Evolutionary conservation across 2,329 filamentous ascomycete genomes (phyloP), one percentile per base, ranked within the genome.

Genomic region (Fusarium mangiferae): DNA sequence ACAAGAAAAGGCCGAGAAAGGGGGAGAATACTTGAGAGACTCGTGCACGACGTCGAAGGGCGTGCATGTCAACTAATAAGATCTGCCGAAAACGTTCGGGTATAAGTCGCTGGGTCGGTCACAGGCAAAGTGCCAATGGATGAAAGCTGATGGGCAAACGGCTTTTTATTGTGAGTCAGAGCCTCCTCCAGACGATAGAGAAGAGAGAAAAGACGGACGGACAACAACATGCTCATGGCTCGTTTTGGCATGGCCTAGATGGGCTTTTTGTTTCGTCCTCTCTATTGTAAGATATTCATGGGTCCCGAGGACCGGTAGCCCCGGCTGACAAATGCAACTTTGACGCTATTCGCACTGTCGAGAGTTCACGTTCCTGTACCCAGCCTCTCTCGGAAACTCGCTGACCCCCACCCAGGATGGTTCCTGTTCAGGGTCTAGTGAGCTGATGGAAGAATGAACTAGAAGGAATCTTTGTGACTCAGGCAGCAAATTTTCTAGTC

Each of bases 391-490:
- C 60, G 60, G 45, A 57, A 59, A 56, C 49, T 66, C 55, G 56
- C 62, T 24, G 26, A 59, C 68, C 66, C 70, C 72, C 71, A 71
- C 68, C 20, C 44, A 46, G 46, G 18, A 28, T 57, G 30, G 54
- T 71, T 39, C 44, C 70, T 59, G 42, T 70, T 62, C 41, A 57
- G 51, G 70, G 41, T 48, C 48, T 66, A 61, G 49, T 67, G 48
- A 49, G 66, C 62, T 55, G 52, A 63, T 66, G 33, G 59, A 63
- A 74, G 76, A 78, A 80, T 52, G 72, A 72, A 72, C 79, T 79
- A 80, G 79, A 80, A 80, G 59, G 57, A 59, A 59, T 73, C 62
- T 78, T 77, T 77, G 71, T 81, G 80, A 81, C 81, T 82, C 79
- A 83, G 81, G 81, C 81, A 82, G 75, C 80, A 80, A 81, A 65